Evolutionary conservation across 78 protist species (phyloP).

Genomic region (Monosiga brevicollis): DNA sequence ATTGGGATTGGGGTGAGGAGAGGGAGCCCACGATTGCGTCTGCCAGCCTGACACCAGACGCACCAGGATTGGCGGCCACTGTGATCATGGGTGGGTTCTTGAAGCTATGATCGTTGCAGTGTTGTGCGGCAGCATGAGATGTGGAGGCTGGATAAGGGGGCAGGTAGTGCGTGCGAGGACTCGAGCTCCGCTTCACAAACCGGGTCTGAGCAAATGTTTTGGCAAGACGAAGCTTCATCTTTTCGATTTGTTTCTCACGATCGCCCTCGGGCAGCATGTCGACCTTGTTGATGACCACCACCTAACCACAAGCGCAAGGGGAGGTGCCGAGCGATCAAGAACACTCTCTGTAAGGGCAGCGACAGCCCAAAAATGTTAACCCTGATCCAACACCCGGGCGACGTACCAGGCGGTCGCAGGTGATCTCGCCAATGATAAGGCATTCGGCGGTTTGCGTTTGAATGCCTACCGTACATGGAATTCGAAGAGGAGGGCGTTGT

Average conservation of each 20-base stretch:
- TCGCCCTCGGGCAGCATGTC: constrained; percentile 58
- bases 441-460: constrained; percentile 99
- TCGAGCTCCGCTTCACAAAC: neutral
- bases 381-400: neutral
- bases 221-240: neutral
- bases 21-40: neutral
- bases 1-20: neutral
- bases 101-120: neutral
- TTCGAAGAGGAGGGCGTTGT: too few relatives aligned
- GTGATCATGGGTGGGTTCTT: neutral
- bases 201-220: constrained; percentile 33
- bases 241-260: constrained; percentile 17
- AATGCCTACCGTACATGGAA: too few relatives aligned
- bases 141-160: neutral
- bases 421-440: constrained; percentile 88
- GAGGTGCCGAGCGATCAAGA: neutral
- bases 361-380: neutral
- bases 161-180: neutral
- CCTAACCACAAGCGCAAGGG: neutral
- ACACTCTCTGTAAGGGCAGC: neutral
- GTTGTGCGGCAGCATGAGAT: neutral
- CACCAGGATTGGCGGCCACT: neutral
- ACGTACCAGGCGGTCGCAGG: constrained; percentile 41
- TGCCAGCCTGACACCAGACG: neutral
- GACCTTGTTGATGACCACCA: constrained; percentile 82